Evolutionary conservation across 176 grass and related monocot genomes (phyloP).

Genomic region (Triticum dicoccoides): DNA sequence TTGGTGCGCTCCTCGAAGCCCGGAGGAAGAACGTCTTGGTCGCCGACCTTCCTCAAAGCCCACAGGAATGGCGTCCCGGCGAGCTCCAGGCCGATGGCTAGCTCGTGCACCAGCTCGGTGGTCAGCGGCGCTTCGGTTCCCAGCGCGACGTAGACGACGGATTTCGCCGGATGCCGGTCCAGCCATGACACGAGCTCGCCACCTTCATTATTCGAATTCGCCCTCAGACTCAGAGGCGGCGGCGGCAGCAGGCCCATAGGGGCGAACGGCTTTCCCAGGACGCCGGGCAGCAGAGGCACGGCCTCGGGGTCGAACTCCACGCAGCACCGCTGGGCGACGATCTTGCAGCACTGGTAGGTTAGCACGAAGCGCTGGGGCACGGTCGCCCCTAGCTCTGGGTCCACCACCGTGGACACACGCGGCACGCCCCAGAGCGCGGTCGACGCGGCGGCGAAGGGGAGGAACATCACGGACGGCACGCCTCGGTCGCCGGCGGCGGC

Average conservation of each 20-base stretch:
- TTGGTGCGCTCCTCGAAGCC: not conserved
- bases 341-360: not conserved
- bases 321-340: not conserved
- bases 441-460: not conserved
- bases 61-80: not conserved
- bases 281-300: not conserved
- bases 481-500: not conserved
- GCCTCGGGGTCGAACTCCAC: not conserved
- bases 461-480: not conserved
- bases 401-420: not conserved
- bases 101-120: not conserved
- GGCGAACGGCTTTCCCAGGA: not conserved
- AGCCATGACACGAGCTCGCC: not conserved
- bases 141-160: not conserved
- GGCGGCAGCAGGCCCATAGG: not conserved
- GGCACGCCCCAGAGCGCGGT: not conserved
- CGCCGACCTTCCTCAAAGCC: not conserved
- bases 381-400: not conserved
- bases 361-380: not conserved
- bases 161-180: not conserved
- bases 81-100: not conserved
- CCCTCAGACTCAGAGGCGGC: not conserved
- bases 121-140: not conserved
- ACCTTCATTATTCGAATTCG: not conserved
- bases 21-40: not conserved